Percentiles rank a stretch among this genome's conserved stretches.
These are phyloP conservation scores for Verticillium alfalfae DNA, from an alignment of 2,329 filamentous ascomycete genomes.

Conservation along the genomic window DNA sequence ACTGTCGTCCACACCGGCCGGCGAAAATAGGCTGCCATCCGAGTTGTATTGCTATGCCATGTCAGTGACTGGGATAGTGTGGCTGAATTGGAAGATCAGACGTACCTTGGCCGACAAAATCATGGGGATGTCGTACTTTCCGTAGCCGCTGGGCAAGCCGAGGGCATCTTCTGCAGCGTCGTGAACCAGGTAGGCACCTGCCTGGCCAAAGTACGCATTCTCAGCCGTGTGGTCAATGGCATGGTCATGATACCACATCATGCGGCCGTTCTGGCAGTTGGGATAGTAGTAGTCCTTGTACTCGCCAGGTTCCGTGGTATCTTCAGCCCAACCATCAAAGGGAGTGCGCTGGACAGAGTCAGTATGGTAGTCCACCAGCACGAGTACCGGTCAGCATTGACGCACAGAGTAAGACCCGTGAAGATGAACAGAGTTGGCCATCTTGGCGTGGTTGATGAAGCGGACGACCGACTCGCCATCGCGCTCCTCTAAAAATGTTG, in stretches of 20 bases:
- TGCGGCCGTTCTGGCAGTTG: slow-evolving; percentile 40
- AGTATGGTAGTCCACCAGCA: background rate
- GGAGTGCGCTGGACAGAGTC: slow-evolving; percentile 24
- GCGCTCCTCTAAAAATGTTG: slow-evolving; percentile 36
- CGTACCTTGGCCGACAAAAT: slow-evolving; percentile 28
- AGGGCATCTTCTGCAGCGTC: slow-evolving; percentile 37
- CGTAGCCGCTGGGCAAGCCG: slow-evolving; percentile 31
- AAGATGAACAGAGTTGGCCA: slow-evolving; percentile 37
- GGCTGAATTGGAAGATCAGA: background rate
- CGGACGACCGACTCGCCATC: slow-evolving; percentile 43
- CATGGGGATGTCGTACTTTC: slow-evolving; percentile 40
- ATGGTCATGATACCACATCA: slow-evolving; percentile 46
- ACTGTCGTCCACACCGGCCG: slow-evolving; percentile 28
- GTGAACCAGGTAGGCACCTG: slow-evolving; percentile 43
- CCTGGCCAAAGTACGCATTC: slow-evolving; percentile 47
- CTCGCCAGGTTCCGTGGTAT: slow-evolving; percentile 36
- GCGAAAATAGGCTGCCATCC: slow-evolving; percentile 35
- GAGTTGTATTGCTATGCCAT: slow-evolving; percentile 31
- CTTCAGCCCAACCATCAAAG: slow-evolving; percentile 43
- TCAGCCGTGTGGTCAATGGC: slow-evolving; percentile 34
- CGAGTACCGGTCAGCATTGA: background rate
- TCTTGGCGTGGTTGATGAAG: slow-evolving; percentile 36
- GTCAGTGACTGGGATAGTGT: background rate
- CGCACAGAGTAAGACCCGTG: slow-evolving; percentile 39
- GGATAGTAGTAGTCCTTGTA: slow-evolving; percentile 54